phyloP scores from a whole-genome alignment of 495 filamentous ascomycete genomes.

The Podospora appendiculata region DNA sequence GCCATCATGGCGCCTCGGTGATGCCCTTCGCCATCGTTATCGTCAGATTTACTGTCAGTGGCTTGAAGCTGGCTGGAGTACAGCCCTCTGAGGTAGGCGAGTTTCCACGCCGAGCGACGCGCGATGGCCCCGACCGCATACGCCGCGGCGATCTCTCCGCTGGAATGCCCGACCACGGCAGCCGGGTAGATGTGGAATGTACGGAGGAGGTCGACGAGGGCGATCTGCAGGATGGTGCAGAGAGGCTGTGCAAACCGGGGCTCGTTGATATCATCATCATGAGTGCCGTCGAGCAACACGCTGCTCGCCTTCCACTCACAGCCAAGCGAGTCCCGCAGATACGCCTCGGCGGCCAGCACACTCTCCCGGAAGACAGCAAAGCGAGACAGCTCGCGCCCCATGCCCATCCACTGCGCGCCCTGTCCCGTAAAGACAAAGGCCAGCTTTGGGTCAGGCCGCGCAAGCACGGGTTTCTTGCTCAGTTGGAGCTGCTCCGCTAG shows the following conservation, averaged over 20 bases:
- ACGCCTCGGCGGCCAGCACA: constrained; percentile 13
- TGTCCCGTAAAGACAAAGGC: constrained; percentile 32
- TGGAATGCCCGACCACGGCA: too few species aligned
- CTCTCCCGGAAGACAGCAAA: constrained; percentile 17
- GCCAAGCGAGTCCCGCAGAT: constrained; percentile 6
- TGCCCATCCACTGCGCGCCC: constrained; percentile 36
- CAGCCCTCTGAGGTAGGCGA: constrained; percentile 35
- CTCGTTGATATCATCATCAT: constrained; percentile 29
- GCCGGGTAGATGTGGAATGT: constrained; percentile 37
- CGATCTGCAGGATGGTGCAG: constrained; percentile 41
- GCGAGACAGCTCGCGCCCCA: constrained; percentile 39
- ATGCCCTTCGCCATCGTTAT: constrained; percentile 8
- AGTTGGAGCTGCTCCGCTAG: too few species aligned
- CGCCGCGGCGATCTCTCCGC: constrained; percentile 46
- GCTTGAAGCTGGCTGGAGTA: constrained; percentile 18
- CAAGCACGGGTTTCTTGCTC: too few species aligned
- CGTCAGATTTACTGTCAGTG: too few species aligned
- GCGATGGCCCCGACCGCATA: constrained; percentile 31
- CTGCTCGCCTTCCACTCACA: constrained; percentile 18
- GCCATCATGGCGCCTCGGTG: constrained; percentile 32
- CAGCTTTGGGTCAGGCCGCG: too few species aligned
- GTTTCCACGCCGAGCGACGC: constrained; percentile 36
- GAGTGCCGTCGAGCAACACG: too few species aligned
- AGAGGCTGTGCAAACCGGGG: constrained; percentile 33
- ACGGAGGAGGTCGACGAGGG: constrained; percentile 40